Evolutionary conservation across 441 rosid species (phyloP).

Genomic region (Populus trichocarpa): DNA sequence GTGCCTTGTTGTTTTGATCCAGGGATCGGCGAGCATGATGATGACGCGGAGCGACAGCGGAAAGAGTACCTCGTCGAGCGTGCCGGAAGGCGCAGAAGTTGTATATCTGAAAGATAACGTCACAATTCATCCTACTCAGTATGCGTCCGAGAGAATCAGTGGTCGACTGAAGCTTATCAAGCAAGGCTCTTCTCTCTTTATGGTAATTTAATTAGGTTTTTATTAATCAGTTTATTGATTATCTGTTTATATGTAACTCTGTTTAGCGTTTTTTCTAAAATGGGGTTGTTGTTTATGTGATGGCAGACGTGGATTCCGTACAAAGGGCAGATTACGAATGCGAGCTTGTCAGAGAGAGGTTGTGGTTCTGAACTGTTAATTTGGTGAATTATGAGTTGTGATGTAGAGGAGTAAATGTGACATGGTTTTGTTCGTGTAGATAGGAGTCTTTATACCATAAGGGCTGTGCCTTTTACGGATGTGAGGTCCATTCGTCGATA

Average conservation of each 20-base stretch:
- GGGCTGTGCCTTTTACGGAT: conserved; percentile 69
- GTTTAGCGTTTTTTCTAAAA: background rate
- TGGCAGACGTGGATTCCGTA: conserved; percentile 91
- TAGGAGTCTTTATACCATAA: conserved; percentile 83
- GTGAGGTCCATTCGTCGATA: conserved; percentile 84
- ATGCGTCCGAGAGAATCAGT: conserved; percentile 88
- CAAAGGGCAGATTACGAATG: conserved; percentile 66
- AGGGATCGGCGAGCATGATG: conserved; percentile 79
- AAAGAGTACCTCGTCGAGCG: conserved; percentile 54
- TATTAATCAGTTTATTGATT: background rate
- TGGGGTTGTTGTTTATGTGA: background rate
- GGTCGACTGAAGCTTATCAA: conserved; percentile 88
- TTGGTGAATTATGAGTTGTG: background rate
- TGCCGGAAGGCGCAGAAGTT: conserved; percentile 68
- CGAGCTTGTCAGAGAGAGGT: conserved; percentile 84
- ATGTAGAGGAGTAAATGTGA: background rate
- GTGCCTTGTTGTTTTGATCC: background rate
- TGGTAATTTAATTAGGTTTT: conserved; percentile 41
- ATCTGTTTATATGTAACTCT: background rate
- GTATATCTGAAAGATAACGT: conserved; percentile 80
- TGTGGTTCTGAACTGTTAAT: conserved; percentile 13
- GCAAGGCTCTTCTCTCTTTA: conserved; percentile 63
- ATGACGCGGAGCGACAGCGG: conserved; percentile 57
- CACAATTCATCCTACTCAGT: conserved; percentile 94
- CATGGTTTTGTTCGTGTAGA: conserved; percentile 43